Evolutionary conservation across 352 stramenopile genomes (phyloP).

Genomic region (Pilasporangium apinafurcum): DNA sequence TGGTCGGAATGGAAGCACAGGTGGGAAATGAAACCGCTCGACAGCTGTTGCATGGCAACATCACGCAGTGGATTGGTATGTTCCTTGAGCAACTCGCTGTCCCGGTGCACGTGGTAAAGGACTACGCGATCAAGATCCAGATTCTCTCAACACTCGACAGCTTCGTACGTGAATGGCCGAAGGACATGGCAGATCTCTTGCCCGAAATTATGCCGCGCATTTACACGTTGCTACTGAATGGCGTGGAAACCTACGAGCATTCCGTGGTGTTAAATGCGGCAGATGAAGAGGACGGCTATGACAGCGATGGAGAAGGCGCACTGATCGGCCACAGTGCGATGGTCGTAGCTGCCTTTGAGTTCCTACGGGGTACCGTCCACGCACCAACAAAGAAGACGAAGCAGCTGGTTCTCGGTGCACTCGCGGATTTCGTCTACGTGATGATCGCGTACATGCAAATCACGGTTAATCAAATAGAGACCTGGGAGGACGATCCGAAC

Average conservation of each 20-base stretch:
- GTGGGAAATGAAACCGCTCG: slow-evolving; percentile 53
- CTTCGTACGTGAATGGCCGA: slow-evolving; percentile 80
- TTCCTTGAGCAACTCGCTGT: slow-evolving; percentile 46
- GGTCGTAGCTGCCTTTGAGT: slow-evolving; percentile 69
- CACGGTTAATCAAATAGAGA: slow-evolving; percentile 60
- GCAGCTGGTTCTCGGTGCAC: slow-evolving; percentile 35
- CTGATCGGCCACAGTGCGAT: slow-evolving; percentile 61
- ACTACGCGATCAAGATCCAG: slow-evolving; percentile 73
- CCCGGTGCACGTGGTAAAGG: slow-evolving; percentile 39
- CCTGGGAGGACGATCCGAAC: slow-evolving; percentile 76
- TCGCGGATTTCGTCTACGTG: slow-evolving; percentile 68
- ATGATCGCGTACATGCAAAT: slow-evolving; percentile 87
- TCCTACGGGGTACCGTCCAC: slow-evolving; percentile 61
- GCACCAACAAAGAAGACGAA: slow-evolving; percentile 79
- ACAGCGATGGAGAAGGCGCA: slow-evolving; percentile 68
- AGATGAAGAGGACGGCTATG: slow-evolving; percentile 64
- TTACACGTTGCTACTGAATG: slow-evolving; percentile 41
- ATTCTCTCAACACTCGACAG: slow-evolving; percentile 63
- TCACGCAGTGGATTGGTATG: slow-evolving; percentile 61
- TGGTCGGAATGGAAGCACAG: slow-evolving; percentile 81
- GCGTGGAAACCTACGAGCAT: slow-evolving; percentile 41
- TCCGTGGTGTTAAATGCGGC: slow-evolving; percentile 42
- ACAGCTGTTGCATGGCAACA: slow-evolving; percentile 59
- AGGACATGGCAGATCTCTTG: slow-evolving; percentile 68
- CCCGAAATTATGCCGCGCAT: slow-evolving; percentile 69